phyloP scores from a whole-genome alignment of 495 filamentous ascomycete genomes.

The Penicillium lividum region DNA sequence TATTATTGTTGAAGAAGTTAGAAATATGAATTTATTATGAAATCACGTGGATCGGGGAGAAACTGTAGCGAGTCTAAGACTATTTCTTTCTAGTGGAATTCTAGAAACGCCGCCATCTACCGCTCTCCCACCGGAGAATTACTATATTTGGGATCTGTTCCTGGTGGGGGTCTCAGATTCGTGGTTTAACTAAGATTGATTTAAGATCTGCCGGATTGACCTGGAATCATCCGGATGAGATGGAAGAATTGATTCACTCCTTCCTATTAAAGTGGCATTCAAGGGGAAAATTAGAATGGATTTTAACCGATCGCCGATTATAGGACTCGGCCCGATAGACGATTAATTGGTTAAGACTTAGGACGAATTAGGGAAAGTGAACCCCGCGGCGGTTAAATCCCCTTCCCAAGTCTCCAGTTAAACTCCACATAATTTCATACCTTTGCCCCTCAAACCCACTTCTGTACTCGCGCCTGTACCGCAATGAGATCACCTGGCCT shows the following conservation, averaged over 20 bases:
- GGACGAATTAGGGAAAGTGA: background rate
- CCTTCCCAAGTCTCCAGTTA: slow-evolving; percentile 1
- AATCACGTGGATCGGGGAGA: too few relatives aligned
- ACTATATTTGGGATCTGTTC: slow-evolving; percentile 20
- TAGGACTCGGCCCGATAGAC: slow-evolving; percentile 16
- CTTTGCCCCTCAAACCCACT: slow-evolving; percentile 25
- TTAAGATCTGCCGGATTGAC: background rate
- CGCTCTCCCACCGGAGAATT: slow-evolving; percentile 41
- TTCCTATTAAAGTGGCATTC: background rate
- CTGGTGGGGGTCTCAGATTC: background rate
- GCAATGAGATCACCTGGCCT: slow-evolving; percentile 14
- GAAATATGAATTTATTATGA: too few relatives aligned
- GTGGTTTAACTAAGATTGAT: background rate
- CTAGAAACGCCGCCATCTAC: background rate
- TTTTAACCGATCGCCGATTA: slow-evolving; percentile 32
- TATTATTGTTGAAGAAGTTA: too few relatives aligned
- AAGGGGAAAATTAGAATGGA: background rate
- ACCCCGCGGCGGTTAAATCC: slow-evolving; percentile 6
- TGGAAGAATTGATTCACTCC: background rate
- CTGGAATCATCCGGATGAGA: background rate
- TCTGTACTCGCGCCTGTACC: slow-evolving; percentile 14
- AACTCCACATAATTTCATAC: background rate
- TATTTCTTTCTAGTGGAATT: background rate
- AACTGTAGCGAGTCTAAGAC: too few relatives aligned
- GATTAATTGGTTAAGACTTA: background rate